A percentile compares a stretch with the other conserved stretches of the same genome.
Evolutionary conservation across 1,284 basidiomycete species (phyloP).

Genomic region (Hemileia vastatrix): DNA sequence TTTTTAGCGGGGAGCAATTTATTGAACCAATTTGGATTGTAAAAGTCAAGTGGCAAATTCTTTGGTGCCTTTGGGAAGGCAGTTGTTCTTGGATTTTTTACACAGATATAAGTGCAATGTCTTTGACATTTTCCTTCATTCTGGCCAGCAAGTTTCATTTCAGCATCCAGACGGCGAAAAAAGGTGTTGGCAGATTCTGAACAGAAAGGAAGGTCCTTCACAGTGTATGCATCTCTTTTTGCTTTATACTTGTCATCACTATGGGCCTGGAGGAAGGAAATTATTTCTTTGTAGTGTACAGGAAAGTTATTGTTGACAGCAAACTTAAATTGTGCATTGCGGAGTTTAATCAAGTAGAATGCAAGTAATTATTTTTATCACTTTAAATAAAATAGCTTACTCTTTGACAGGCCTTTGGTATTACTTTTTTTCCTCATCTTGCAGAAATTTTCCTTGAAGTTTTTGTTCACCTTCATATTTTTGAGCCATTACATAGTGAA

Average conservation of each 20-base stretch:
- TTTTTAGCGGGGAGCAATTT: no score
- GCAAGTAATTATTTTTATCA: background rate
- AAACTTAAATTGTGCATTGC: background rate
- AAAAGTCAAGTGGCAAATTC: no score
- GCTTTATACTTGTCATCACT: background rate
- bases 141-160: no score
- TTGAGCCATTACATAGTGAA: no score
- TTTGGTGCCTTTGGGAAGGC: no score
- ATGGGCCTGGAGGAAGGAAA: background rate
- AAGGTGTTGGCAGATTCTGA: constrained; percentile 1
- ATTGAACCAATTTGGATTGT: no score
- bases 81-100: no score
- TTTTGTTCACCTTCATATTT: constrained; percentile 3
- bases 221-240: background rate
- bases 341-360: background rate
- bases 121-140: no score
- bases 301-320: constrained; percentile 1
- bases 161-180: background rate
- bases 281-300: background rate
- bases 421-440: background rate
- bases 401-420: background rate
- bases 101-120: no score
- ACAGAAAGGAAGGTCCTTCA: background rate
- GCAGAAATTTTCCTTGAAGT: background rate
- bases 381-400: no score